Base-by-base conservation (phyloP, 2,329 filamentous ascomycete genomes). In the Didymellaceae sp. region DNA sequence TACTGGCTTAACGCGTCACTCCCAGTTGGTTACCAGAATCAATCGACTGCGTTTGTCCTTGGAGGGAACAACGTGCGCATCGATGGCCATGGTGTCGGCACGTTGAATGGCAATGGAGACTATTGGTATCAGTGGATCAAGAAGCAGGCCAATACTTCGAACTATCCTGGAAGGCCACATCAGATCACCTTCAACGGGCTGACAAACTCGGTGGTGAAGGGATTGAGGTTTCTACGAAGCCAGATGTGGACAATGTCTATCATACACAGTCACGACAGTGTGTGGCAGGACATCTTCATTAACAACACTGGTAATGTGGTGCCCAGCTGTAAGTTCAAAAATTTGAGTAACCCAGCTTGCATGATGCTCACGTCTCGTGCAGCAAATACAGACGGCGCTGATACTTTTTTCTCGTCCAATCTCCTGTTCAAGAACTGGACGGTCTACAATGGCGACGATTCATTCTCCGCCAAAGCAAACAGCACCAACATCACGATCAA, bases 211-310 rank as follows among this genome's bases (percentile, higher is more conserved):
- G 62, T 78, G 3, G 71, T 85, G 10, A 68, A 72, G 28, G 75
- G 80, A 3, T 52, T 85, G 13, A 72, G 73, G 2, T 84, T 83
- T 54, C 67, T 85, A 6, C 77, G 82, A 52, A 81, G 77, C 52
- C 82, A 85, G 68, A 85, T 86, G 82, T 86, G 83, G 78, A 68
- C 80, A 0, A 79, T 84, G 75, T 78, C 79, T 1, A 75, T 83
- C 22, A 80, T 79, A 8, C 69, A 79, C 61, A 79, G 78, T 3
- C 53, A 76, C 6, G 67, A 79, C 39, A 67, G 80, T 1, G 66
- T 79, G 0, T 70, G 84, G 6, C 72, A 80, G 40, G 74, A 80
- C 52, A 81, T 84, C 25, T 75, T 78, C 54, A 75, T 83, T 45
- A 83, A 83, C 67, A 83, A 76, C 30, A 66, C 56, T 7, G 58